Base-by-base conservation (phyloP, 345 rosid genomes). In the Lepidium didymum region DNA sequence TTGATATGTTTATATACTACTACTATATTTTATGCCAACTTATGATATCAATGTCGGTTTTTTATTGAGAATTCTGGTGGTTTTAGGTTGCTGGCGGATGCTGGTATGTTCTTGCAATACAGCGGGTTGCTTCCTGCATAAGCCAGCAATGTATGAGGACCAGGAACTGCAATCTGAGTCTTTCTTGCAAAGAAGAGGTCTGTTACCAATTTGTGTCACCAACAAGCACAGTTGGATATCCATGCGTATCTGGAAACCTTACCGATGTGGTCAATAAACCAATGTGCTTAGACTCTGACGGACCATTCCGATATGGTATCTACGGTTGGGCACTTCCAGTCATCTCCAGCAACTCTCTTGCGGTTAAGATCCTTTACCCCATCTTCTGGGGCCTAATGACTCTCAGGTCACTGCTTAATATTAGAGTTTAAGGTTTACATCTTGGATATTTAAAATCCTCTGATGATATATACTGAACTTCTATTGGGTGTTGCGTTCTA, bases 341-440 rank as follows among this genome's bases (percentile, higher is more conserved):
- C 68, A 81, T 92, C 66, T 86, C 96, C 5, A 92, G 95, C 78
- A 81, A 89, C 70, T 89, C 98, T 58, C 68, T 85, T 13, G 90
- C 88, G 6, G 92, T 84, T 73, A 89, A 84, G 77, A 81, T 87
- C 44, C 91, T 89, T 31, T 87, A 92, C 68, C 98, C 96, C 46
- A 89, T 92, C 31, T 89, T 92, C 69, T 92, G 98, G 98, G 98
- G 98, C 0, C 63, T 92, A 27, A 76, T 92, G 88, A 87, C 91
- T 58, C 92, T 89, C 69, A 89, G 98, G 98, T 92, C 75, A 35
- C 44, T 51, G 2, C 34, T 45, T 52, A 3, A 8, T n/a, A 18
- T 19, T 49, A 37, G 14, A 13, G 25, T 34, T 54, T 56, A 55
- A 44, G 29, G 8, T 13, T 42, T 50, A 14, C 37, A 40, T 62